A percentile compares a stretch with the other conserved stretches of the same genome.
phyloP scores from a whole-genome alignment of 441 rosid genomes.

The Raphanus hybrid region DNA sequence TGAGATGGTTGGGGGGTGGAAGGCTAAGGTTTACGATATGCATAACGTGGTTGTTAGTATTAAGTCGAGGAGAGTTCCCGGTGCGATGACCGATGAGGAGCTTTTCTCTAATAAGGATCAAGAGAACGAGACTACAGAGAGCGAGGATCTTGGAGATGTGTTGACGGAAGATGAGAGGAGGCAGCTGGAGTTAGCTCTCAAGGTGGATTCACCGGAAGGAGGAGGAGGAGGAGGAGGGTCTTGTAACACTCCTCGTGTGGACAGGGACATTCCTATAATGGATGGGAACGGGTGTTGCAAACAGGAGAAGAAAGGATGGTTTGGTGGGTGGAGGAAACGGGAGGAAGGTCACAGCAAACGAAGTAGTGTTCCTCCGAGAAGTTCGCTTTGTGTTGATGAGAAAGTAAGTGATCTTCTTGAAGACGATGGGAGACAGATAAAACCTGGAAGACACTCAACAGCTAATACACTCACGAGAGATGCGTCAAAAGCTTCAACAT shows the following conservation, averaged over 20 bases:
- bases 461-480: too few relatives aligned
- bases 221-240: constrained; percentile 12
- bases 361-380: constrained; percentile 77
- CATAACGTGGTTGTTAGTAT: constrained; percentile 97
- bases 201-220: constrained; percentile 71
- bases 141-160: constrained; percentile 80
- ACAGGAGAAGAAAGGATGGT: constrained; percentile 98
- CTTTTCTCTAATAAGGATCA: constrained; percentile 48
- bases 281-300: constrained; percentile 61
- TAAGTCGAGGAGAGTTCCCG: constrained; percentile 94
- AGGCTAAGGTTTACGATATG: constrained; percentile 95
- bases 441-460: too few relatives aligned
- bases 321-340: constrained; percentile 94
- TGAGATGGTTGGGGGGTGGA: constrained; percentile 91
- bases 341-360: constrained; percentile 64
- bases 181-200: constrained; percentile 93
- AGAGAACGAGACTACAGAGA: constrained; percentile 69
- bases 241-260: constrained; percentile 42
- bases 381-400: constrained; percentile 85
- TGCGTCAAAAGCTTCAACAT: too few relatives aligned
- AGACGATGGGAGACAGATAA: constrained; percentile 37
- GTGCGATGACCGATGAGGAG: constrained; percentile 98
- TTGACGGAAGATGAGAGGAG: constrained; percentile 91
- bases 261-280: constrained; percentile 76
- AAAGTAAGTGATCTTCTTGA: constrained; percentile 89